Base-by-base conservation (phyloP, 345 rosid species). In the Turritis glabra region DNA sequence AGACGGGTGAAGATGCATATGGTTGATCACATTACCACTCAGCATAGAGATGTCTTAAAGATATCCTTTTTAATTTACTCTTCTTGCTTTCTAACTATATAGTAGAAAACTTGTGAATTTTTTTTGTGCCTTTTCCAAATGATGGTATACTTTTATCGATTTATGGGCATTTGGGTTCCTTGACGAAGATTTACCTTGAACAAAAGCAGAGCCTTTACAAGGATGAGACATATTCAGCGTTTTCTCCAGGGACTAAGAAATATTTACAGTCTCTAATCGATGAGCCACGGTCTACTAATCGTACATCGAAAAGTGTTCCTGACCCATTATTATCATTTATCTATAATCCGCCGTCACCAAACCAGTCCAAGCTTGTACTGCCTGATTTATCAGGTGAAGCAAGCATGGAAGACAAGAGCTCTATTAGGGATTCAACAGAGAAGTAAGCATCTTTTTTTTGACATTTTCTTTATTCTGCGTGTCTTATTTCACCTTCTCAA, bases 321-420 rank as follows among this genome's bases (percentile, higher is more conserved):
- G 91, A 85, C 72, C 81, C 89, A 4, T 80, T 87, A 73, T 56
- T 88, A 67, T 88, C 93, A 30, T 90, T 88, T 69, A 77, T 88
- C 67, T 82, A 73, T 77, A 82, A 80, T 65, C 71, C 64, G 23
- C 67, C 83, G 1, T 48, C 80, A 22, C 67, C 77, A 61, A 80
- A 81, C 55, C 80, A 53, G 64, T 48, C 73, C 52, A 84, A 80
- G 73, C 81, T 74, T 58, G 30, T 35, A 51, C 68, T 72, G 67
- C 64, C 87, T 52, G 71, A 32, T 77, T 64, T 58, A 17, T 78
- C 80, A 54, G 52, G 63, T 32, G 66, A 67, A 65, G 60, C 55
- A 67, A 67, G 21, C 51, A n/a, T 64, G 47, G 80, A 69, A 73
- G 85, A 80, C 48, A 79, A 78, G 64, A 76, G 67, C 73, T 68